Percentiles rank a stretch among this genome's conserved stretches.
phyloP scores from a whole-genome alignment of 306 rosid genomes.

The Senna tora region DNA sequence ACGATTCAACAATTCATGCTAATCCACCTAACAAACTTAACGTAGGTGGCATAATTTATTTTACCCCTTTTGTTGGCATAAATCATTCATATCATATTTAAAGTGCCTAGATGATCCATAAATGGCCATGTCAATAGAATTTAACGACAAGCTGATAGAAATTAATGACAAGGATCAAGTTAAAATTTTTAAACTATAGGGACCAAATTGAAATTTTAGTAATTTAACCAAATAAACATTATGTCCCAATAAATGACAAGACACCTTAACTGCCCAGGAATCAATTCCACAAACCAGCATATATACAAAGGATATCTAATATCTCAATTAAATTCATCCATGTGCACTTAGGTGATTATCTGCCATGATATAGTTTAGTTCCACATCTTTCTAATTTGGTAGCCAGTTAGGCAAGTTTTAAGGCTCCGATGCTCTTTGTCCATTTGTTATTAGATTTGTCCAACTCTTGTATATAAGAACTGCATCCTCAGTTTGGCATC shows the following conservation, averaged over 20 bases:
- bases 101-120: no score
- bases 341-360: constrained; percentile 7
- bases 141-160: no score
- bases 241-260: background rate
- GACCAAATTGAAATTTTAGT: no score
- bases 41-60: no score
- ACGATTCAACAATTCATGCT: no score
- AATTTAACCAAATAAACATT: background rate
- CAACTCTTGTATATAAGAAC: background rate
- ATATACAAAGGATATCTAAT: constrained; percentile 8
- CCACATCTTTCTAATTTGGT: background rate
- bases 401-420: background rate
- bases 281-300: constrained; percentile 26
- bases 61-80: no score
- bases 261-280: constrained; percentile 7
- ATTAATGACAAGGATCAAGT: no score
- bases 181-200: no score
- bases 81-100: no score
- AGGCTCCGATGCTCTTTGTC: background rate
- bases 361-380: background rate
- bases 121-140: no score
- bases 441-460: background rate
- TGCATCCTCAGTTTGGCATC: background rate
- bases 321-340: constrained; percentile 16
- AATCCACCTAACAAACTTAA: no score